A percentile compares a stretch with the other conserved stretches of the same genome.
Conservation (phyloP, 768 basidiomycete genomes). For the Crassisporium funariophilum region DNA sequence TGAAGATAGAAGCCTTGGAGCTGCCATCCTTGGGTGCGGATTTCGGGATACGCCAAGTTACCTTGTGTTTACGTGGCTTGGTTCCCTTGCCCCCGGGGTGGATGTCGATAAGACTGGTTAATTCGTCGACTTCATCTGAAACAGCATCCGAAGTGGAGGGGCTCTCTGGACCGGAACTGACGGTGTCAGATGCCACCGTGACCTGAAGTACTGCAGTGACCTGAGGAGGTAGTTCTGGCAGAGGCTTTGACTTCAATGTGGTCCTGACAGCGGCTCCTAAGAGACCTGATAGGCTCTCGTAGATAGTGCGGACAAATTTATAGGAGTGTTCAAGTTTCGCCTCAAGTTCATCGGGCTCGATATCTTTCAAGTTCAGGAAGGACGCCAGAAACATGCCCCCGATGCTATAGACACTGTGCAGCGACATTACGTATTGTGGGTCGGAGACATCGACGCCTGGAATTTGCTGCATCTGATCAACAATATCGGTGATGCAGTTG, state of each 20-base stretch:
- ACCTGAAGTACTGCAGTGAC: background rate
- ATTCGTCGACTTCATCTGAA: background rate
- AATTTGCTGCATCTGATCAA: background rate
- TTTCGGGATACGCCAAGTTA: background rate
- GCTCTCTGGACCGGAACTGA: too few relatives aligned
- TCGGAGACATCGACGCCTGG: background rate
- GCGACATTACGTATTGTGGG: background rate
- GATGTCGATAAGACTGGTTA: background rate
- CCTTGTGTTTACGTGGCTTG: background rate
- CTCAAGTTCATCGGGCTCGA: background rate
- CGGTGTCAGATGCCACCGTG: too few relatives aligned
- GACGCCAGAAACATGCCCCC: background rate
- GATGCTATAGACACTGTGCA: background rate
- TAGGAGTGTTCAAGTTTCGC: background rate
- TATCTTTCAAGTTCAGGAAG: background rate
- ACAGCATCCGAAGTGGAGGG: too few relatives aligned
- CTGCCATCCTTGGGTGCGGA: background rate
- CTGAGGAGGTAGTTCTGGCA: background rate
- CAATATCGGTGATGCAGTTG: background rate
- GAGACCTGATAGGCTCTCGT: background rate
- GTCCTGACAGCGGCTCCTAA: background rate
- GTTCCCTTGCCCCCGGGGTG: background rate
- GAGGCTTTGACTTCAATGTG: background rate
- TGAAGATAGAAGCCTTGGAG: background rate
- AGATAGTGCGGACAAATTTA: background rate